Evolutionary conservation across 2,329 filamentous ascomycete genomes (phyloP), one percentile per base, ranked within the genome.

Genomic region (Tolypocladium cylindrosporum): DNA sequence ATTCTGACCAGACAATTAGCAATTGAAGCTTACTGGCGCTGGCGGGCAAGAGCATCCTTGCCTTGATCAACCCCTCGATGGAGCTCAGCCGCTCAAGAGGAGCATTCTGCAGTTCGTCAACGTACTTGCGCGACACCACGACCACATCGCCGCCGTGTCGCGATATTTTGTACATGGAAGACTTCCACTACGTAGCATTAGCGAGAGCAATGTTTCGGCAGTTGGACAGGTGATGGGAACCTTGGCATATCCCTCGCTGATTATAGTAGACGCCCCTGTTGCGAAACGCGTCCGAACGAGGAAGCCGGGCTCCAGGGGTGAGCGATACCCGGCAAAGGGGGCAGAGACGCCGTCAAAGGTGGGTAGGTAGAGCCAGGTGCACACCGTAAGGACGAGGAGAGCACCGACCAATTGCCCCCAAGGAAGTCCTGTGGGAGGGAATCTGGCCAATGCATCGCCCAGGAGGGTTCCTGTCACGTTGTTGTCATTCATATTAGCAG

Each of bases 71-170:
- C 7, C 60, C 60, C 27, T 58, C 11, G 16, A 61, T 58, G 4
- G 60, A 56, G 45, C 58, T 59, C 36, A 61, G 31, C 37, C 58
- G 50, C 27, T 56, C n/a, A 8, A 34, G 41, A 10, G 58, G 58
- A 9, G 51, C 39, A 42, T 58, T 61, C 40, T 61, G 57, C 24
- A 61, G 36, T n/a, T 61, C 60, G 34, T 61, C 58, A 3, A 61
- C 16, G 37, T 61, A 57, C 34, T 58, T 57, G 21, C 56, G 56
- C 13, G 60, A 53, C 7, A 61, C 3, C 19, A 61, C 51, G 9
- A 61, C 37, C n/a, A 61, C 10, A 10, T 61, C 58, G 37, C 60
- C 58, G 27, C 59, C 60, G 11, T 57, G 56, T 16, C 60, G 57
- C 24, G 58, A 61, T 13, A 61, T 24, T 24, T 54, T 54, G 27